Conservation (phyloP, 768 basidiomycete genomes). For the Calocybe cyanea region DNA sequence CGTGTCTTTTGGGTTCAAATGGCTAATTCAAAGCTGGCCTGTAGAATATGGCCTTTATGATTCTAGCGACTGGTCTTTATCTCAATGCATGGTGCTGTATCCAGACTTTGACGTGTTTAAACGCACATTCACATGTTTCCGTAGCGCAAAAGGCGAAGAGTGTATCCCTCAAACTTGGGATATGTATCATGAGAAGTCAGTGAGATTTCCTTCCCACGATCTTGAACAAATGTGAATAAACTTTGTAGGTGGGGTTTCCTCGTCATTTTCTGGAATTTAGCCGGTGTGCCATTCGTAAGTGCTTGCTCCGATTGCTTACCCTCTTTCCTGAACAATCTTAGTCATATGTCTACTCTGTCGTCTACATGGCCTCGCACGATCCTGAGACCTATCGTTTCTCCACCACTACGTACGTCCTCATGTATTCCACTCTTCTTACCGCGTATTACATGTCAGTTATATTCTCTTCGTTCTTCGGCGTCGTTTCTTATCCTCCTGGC, state of each 20-base stretch:
- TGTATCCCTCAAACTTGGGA: conserved; percentile 98
- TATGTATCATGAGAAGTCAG: conserved; percentile 96
- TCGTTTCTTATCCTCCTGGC: neutral
- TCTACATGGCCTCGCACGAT: conserved; percentile 96
- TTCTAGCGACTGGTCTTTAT: conserved; percentile 93
- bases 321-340: conserved; percentile 20
- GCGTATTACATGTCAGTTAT: conserved; percentile 79
- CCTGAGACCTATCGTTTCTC: conserved; percentile 86
- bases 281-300: conserved; percentile 87
- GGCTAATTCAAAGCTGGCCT: conserved; percentile 1
- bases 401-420: conserved; percentile 62
- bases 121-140: conserved; percentile 7
- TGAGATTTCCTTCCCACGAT: neutral
- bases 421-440: conserved; percentile 73
- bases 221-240: conserved; percentile 2
- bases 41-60: conserved; percentile 96
- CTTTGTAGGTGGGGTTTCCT: conserved; percentile 80
- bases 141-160: conserved; percentile 87
- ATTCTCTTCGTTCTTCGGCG: conserved; percentile 5
- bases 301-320: neutral
- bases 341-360: conserved; percentile 96
- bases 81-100: conserved; percentile 79
- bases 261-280: conserved; percentile 97
- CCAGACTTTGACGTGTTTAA: neutral
- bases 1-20: neutral